These are phyloP conservation scores for Populus ilicifolia DNA, from an alignment of 345 rosid species.

Conservation along the genomic window DNA sequence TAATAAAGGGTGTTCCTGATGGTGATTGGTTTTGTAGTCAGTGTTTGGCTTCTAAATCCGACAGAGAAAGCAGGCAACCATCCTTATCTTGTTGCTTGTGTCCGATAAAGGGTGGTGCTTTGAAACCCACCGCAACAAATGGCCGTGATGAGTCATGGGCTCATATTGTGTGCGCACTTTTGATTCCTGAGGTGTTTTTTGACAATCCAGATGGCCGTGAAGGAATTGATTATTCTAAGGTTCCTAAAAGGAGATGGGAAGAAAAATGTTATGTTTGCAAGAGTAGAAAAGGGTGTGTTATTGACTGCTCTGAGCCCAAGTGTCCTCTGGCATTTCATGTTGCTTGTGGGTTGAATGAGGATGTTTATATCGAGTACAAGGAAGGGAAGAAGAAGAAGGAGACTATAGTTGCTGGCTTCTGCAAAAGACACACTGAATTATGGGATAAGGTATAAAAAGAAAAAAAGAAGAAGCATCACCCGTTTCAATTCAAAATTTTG, in stretches of 20 bases:
- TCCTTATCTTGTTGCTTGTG: constrained; percentile 63
- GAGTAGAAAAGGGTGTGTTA: constrained; percentile 56
- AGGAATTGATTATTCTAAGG: constrained; percentile 52
- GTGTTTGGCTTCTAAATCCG: constrained; percentile 33
- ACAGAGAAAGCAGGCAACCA: neutral
- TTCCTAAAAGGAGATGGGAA: constrained; percentile 62
- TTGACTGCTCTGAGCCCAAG: constrained; percentile 81
- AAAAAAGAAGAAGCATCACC: too few species aligned
- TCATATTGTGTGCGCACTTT: constrained; percentile 69
- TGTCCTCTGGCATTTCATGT: constrained; percentile 72
- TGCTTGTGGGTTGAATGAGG: constrained; percentile 75
- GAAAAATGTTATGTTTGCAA: constrained; percentile 62
- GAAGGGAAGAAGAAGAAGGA: constrained; percentile 53
- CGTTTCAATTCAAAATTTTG: neutral
- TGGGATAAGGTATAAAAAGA: constrained; percentile 66
- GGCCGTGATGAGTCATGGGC: constrained; percentile 58
- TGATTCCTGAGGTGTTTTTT: constrained; percentile 86
- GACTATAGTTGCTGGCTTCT: constrained; percentile 82
- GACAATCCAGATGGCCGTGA: constrained; percentile 85
- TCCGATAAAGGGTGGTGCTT: constrained; percentile 51
- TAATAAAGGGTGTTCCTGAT: constrained; percentile 59
- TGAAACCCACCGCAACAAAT: constrained; percentile 47
- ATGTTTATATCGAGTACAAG: constrained; percentile 70
- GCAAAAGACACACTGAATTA: constrained; percentile 61
- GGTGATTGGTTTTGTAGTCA: constrained; percentile 80